These are phyloP conservation scores for Trametes punicea DNA, from an alignment of 768 basidiomycete species.

Conservation along the genomic window DNA sequence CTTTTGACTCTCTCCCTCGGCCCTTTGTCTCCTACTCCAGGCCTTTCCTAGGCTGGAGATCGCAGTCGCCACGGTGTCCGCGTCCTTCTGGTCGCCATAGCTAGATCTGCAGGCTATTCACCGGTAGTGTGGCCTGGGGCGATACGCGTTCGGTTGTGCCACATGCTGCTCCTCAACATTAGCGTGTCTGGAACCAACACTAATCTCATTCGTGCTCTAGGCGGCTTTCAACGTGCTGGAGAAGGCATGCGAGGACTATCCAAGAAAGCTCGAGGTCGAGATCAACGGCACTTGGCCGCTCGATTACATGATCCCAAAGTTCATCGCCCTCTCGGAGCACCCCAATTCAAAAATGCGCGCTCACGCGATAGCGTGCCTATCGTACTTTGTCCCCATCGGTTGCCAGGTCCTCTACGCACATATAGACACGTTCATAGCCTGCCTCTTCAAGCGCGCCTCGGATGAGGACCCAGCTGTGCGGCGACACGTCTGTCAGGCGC, in stretches of 20 bases:
- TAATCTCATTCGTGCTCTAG: slow-evolving; percentile 36
- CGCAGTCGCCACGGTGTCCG: too few relatives aligned
- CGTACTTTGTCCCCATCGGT: slow-evolving; percentile 86
- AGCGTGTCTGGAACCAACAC: background rate
- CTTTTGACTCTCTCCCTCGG: background rate
- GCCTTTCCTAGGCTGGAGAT: too few relatives aligned
- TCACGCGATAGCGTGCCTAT: slow-evolving; percentile 90
- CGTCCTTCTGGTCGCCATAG: too few relatives aligned
- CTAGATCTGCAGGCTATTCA: too few relatives aligned
- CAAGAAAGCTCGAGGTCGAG: slow-evolving; percentile 91
- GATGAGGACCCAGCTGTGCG: slow-evolving; percentile 94
- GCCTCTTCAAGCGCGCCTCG: slow-evolving; percentile 91
- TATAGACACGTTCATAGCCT: slow-evolving; percentile 91
- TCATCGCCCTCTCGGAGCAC: slow-evolving; percentile 85
- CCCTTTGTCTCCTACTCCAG: background rate
- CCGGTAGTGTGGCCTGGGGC: too few relatives aligned
- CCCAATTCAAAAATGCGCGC: slow-evolving; percentile 85
- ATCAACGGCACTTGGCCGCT: slow-evolving; percentile 91
- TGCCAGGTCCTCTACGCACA: slow-evolving; percentile 86
- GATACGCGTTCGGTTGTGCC: background rate
- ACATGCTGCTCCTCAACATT: background rate
- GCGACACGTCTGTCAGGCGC: slow-evolving; percentile 91
- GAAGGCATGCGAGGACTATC: slow-evolving; percentile 96
- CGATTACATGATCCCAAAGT: slow-evolving; percentile 96
- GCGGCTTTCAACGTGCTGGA: slow-evolving; percentile 92